A percentile compares a stretch with the other conserved stretches of the same genome.
Evolutionary conservation across 2,329 filamentous ascomycete genomes (phyloP).

Genomic region (Diaporthe capsici): DNA sequence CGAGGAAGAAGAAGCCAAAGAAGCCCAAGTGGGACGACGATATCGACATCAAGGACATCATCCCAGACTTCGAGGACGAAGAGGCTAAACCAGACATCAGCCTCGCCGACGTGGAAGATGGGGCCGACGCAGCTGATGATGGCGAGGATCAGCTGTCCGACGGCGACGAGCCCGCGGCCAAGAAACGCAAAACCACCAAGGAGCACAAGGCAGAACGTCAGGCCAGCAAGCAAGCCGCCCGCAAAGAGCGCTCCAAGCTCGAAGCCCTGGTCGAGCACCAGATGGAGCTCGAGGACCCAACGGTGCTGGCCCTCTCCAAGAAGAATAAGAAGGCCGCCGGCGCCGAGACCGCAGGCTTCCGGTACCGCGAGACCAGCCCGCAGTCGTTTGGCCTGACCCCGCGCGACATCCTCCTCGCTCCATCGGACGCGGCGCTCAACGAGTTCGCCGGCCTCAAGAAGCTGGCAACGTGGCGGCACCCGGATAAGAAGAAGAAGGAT

Average conservation of each 20-base stretch:
- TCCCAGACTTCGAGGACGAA: slow-evolving; percentile 87
- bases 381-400: slow-evolving; percentile 90
- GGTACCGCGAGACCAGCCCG: slow-evolving; percentile 94
- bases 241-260: slow-evolving; percentile 85
- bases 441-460: slow-evolving; percentile 95
- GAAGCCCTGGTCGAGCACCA: slow-evolving; percentile 88
- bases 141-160: slow-evolving; percentile 55
- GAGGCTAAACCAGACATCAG: slow-evolving; percentile 65
- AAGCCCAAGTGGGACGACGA: slow-evolving; percentile 97
- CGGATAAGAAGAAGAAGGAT: slow-evolving; percentile 90
- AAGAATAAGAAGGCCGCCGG: slow-evolving; percentile 48
- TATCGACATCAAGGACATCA: slow-evolving; percentile 94
- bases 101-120: slow-evolving; percentile 66
- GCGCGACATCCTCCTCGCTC: slow-evolving; percentile 89
- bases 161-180: slow-evolving; percentile 60
- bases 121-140: slow-evolving; percentile 54
- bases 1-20: slow-evolving; percentile 76
- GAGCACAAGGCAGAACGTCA: slow-evolving; percentile 72
- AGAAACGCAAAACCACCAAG: slow-evolving; percentile 72
- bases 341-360: slow-evolving; percentile 71
- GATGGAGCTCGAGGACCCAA: slow-evolving; percentile 79
- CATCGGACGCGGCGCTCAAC: slow-evolving; percentile 88
- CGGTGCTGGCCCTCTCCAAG: slow-evolving; percentile 67
- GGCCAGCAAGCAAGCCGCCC: slow-evolving; percentile 77
- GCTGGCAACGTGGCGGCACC: slow-evolving; percentile 88